phyloP scores from a whole-genome alignment of 352 stramenopile species.

The Phytophthora idaei region DNA sequence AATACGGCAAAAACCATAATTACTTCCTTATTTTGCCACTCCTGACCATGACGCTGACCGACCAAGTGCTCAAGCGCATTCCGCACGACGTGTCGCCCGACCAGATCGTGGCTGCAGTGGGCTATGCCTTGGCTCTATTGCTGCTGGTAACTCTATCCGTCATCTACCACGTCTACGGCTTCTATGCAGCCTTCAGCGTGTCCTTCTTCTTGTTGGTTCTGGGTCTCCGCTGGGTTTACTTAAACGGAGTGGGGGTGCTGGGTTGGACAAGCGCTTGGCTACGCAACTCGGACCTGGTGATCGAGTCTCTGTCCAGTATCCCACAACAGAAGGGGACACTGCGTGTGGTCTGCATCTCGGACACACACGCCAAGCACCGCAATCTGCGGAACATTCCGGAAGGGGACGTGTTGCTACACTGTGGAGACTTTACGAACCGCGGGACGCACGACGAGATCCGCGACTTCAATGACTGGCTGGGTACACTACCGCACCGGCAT shows the following conservation, averaged over 20 bases:
- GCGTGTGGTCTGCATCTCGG: conserved; percentile 81
- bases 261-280: conserved; percentile 57
- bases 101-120: conserved; percentile 26
- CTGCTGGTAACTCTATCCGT: conserved; percentile 8
- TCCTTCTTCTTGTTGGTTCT: conserved; percentile 28
- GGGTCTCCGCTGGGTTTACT: conserved; percentile 59
- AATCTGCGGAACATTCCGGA: conserved; percentile 59
- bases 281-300: conserved; percentile 37
- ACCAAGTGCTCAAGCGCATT: conserved; percentile 40
- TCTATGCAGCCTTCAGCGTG: conserved; percentile 16
- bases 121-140: conserved; percentile 14
- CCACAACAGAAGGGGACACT: conserved; percentile 62
- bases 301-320: conserved; percentile 36
- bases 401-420: conserved; percentile 90
- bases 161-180: conserved; percentile 39
- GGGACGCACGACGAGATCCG: conserved; percentile 71
- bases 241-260: conserved; percentile 64
- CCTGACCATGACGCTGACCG: conserved; percentile 25
- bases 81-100: conserved; percentile 51
- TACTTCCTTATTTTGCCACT: not conserved
- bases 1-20: not conserved
- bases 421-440: conserved; percentile 90
- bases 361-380: conserved; percentile 79
- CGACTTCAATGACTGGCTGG: conserved; percentile 83
- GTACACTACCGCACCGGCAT: conserved; percentile 68